Evolutionary conservation across 169 alveolate species (phyloP).

Genomic region (Plasmodium adleri): DNA sequence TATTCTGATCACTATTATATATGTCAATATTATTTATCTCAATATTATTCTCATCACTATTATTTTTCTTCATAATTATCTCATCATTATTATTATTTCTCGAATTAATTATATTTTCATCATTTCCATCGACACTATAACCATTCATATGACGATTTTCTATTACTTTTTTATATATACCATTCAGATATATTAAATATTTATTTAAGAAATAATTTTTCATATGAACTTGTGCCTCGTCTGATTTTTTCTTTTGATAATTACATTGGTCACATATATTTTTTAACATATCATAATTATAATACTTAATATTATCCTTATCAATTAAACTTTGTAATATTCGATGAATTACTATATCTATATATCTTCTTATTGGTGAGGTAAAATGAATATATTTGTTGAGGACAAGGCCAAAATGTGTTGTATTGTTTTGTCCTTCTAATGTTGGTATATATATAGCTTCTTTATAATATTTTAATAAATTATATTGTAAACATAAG

Average conservation of each 20-base stretch:
- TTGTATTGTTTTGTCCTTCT: conserved; percentile 62
- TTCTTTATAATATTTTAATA: conserved; percentile 81
- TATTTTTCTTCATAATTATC: neutral
- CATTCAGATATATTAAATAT: conserved; percentile 78
- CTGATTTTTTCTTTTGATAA: conserved; percentile 84
- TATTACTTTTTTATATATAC: conserved; percentile 6
- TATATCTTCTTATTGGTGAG: conserved; percentile 99
- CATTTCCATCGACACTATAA: neutral
- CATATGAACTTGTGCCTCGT: conserved; percentile 86
- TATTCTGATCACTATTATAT: neutral
- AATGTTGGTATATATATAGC: conserved; percentile 81
- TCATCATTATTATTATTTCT: neutral
- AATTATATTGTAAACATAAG: conserved; percentile 80
- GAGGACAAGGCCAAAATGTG: conserved; percentile 98
- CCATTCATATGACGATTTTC: neutral
- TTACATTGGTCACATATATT: conserved; percentile 86
- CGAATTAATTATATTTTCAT: neutral
- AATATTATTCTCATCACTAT: neutral
- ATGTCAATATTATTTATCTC: neutral
- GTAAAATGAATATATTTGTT: conserved; percentile 98
- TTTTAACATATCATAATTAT: conserved; percentile 72
- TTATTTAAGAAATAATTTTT: conserved; percentile 84
- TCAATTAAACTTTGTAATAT: conserved; percentile 83
- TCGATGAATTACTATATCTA: conserved; percentile 98
- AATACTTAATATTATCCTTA: conserved; percentile 14